Evolutionary conservation across 768 basidiomycete genomes (phyloP), one percentile per base, ranked within the genome.

Genomic region (Auricularia heimuer): DNA sequence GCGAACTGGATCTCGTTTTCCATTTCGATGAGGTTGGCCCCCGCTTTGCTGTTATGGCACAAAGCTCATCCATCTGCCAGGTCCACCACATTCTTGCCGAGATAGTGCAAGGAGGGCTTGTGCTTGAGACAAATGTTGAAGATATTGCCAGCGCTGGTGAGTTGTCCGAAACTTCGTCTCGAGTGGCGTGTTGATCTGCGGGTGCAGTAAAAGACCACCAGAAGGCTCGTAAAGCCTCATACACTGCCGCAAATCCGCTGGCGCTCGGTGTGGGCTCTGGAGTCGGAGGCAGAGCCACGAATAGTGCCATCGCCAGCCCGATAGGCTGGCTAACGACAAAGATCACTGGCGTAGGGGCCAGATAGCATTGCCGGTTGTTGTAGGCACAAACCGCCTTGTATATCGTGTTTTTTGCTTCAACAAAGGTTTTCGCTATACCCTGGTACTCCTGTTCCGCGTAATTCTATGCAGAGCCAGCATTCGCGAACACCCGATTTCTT

Each of bases 1-100:
- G 97, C 76, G 97, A 99, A 75, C 80, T 99, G 56, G 97, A 99
- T 75, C 82, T 99, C 12, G 95, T 99, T 62, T 99, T 98, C 75
- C 95, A 98, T 74, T 99, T 98, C 71, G 97, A 98, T 74, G 94
- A 98, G 82, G 95, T 92, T 69, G 37, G 82, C 68, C 18, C 34
- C 8, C 10, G 56, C 35, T 61, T 39, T 36, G 39, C 4, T 8
- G 18, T 54, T 42, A 51, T 62, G 29, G 2, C 29, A 29, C 65
- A 42, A 39, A 54, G 10, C 21, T 16, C 10, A 18, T n/a, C 58
- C 39, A 65, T 35, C 63, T 54, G 39, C 36, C 64, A 96, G 94
- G 95, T 90, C 3, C 95, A 98, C 71, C 90, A 96, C 69, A 93
- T 98, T 63, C 83, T 99, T 58, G 82, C 89, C n/a, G 97, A 98